These are phyloP conservation scores for Chrysosporium keratinophilum DNA, from an alignment of 2,329 filamentous ascomycete species.

Conservation along the genomic window DNA sequence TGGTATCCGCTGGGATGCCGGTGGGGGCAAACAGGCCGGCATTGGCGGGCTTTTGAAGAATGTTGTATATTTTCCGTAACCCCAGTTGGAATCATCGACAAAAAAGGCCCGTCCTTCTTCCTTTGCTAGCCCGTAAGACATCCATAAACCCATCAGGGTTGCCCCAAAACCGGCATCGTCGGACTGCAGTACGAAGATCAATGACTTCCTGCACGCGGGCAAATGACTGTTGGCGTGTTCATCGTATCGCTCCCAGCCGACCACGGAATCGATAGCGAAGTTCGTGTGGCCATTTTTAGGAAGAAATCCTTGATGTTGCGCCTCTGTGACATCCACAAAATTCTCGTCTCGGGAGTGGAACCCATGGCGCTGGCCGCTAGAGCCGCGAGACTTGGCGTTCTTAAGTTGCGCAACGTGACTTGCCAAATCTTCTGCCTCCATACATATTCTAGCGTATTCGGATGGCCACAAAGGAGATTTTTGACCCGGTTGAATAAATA, in stretches of 20 bases:
- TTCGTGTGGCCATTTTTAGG: constrained; percentile 27
- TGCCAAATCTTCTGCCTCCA: constrained; percentile 56
- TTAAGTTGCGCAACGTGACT: constrained; percentile 46
- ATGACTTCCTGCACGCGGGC: constrained; percentile 55
- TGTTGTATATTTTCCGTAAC: constrained; percentile 62
- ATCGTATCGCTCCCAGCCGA: constrained; percentile 31
- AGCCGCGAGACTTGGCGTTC: constrained; percentile 23
- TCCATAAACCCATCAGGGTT: constrained; percentile 70
- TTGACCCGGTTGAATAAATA: constrained; percentile 60
- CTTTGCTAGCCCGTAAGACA: constrained; percentile 67
- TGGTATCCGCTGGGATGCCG: constrained; percentile 64
- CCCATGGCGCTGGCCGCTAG: constrained; percentile 28
- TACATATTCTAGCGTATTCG: constrained; percentile 61
- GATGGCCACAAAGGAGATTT: constrained; percentile 56
- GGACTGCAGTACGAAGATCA: constrained; percentile 70
- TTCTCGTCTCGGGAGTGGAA: constrained; percentile 56
- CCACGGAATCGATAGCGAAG: constrained; percentile 3
- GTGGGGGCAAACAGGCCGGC: constrained; percentile 59
- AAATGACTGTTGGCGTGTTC: constrained; percentile 14
- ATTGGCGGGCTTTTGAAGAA: constrained; percentile 60
- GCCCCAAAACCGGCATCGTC: constrained; percentile 66
- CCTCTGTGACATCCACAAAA: constrained; percentile 66
- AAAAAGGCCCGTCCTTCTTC: constrained; percentile 69
- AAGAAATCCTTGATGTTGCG: constrained; percentile 54
- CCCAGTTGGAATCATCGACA: constrained; percentile 73